phyloP scores from a whole-genome alignment of 23 red algal genomes.

The Agarophyton chilense region DNA sequence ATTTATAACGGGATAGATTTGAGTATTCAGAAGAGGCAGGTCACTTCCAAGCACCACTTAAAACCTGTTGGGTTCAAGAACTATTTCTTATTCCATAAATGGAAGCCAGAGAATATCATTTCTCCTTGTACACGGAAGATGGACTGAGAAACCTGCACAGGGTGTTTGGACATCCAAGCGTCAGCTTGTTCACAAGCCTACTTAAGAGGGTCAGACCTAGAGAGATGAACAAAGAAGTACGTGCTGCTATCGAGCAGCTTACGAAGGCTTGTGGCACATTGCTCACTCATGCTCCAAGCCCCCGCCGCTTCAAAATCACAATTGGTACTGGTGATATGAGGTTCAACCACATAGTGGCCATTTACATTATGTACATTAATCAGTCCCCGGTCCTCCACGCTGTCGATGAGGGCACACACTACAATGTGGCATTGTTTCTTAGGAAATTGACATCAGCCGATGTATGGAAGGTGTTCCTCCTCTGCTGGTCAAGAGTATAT shows the following conservation, averaged over 20 bases:
- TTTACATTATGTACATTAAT: conserved; percentile 22
- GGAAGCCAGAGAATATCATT: not conserved
- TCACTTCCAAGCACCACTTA: not conserved
- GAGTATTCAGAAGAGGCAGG: not conserved
- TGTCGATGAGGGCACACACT: conserved; percentile 41
- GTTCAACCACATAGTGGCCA: conserved; percentile 29
- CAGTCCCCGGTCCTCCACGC: not conserved
- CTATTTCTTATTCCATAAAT: conserved; percentile 37
- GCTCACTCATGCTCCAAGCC: not conserved
- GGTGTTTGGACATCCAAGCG: conserved; percentile 1
- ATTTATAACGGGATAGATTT: not conserved
- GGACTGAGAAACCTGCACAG: conserved; percentile 11
- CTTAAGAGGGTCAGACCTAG: not conserved
- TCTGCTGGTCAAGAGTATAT: conserved; percentile 14
- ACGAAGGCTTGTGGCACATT: not conserved
- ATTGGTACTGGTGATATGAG: conserved; percentile 6
- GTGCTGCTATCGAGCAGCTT: not conserved
- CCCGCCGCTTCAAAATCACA: conserved; percentile 17
- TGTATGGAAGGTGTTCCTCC: conserved; percentile 1
- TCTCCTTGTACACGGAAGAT: not conserved
- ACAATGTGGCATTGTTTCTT: not conserved
- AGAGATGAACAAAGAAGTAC: not conserved
- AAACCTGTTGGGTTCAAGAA: not conserved
- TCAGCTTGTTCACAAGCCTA: not conserved
- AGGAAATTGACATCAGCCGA: not conserved